Conservation (phyloP, 495 filamentous ascomycete species). For the Neohortaea acidophila region DNA sequence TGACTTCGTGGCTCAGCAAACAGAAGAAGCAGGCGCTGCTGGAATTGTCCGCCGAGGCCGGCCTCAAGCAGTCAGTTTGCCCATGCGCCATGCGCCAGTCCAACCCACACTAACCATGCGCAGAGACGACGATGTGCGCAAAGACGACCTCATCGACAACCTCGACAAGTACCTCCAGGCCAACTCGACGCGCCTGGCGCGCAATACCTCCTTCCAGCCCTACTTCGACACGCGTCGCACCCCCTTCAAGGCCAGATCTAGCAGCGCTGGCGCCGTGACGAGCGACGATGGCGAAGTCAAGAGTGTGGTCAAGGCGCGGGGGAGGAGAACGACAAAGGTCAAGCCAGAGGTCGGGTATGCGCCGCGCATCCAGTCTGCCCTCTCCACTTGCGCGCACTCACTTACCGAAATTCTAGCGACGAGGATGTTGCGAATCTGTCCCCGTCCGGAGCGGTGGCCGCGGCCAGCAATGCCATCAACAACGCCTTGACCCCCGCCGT, state of each 20-base stretch:
- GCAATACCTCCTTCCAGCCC: slow-evolving; percentile 47
- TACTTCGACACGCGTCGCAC: slow-evolving; percentile 68
- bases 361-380: background rate
- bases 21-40: slow-evolving; percentile 72
- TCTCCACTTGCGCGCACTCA: background rate
- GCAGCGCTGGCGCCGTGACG: slow-evolving; percentile 21
- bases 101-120: background rate
- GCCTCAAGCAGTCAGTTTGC: slow-evolving; percentile 46
- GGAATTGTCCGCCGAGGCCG: slow-evolving; percentile 57
- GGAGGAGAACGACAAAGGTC: slow-evolving; percentile 27
- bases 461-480: slow-evolving; percentile 10
- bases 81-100: background rate
- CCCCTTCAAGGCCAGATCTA: slow-evolving; percentile 57
- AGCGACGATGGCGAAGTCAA: slow-evolving; percentile 29
- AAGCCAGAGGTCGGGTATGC: slow-evolving; percentile 37
- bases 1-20: slow-evolving; percentile 64
- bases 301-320: slow-evolving; percentile 26
- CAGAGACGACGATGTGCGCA: slow-evolving; percentile 59
- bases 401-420: background rate
- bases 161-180: slow-evolving; percentile 61
- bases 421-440: background rate
- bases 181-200: slow-evolving; percentile 44
- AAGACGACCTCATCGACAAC: slow-evolving; percentile 62
- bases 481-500: slow-evolving; percentile 43
- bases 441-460: background rate